Percentiles rank a stretch among this genome's conserved stretches.
These are phyloP conservation scores for Breynia disticha DNA, from an alignment of 441 rosid genomes.

Conservation along the genomic window DNA sequence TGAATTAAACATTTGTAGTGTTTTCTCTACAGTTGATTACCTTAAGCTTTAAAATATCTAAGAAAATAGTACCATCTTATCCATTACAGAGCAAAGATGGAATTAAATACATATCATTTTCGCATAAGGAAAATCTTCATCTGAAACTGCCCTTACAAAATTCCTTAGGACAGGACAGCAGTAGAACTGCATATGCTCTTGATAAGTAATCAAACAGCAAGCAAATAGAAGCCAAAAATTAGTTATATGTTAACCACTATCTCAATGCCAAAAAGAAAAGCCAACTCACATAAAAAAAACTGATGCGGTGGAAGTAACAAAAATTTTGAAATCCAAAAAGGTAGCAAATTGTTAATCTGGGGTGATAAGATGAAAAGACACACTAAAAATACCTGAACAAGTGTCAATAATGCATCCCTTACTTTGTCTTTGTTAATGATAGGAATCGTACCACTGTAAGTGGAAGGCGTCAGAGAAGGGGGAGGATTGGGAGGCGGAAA, in stretches of 20 bases:
- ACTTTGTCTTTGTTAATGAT: slow-evolving; percentile 48
- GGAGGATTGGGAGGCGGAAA: slow-evolving; percentile 71
- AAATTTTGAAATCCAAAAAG: background rate
- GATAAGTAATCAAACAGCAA: no score
- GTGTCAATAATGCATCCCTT: slow-evolving; percentile 49
- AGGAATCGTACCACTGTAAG: slow-evolving; percentile 18
- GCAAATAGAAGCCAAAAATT: no score
- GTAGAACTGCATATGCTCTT: no score
- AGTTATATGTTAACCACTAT: no score
- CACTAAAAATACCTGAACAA: slow-evolving; percentile 41
- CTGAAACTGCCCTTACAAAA: no score
- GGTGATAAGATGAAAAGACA: background rate
- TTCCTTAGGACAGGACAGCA: no score
- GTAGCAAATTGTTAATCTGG: background rate
- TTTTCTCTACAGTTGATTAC: background rate
- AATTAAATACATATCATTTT: no score
- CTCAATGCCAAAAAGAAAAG: background rate
- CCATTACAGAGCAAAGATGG: no score
- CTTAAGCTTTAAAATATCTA: background rate
- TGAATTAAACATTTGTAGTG: background rate
- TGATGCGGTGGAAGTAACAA: background rate
- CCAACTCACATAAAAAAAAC: background rate
- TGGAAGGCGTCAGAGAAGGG: slow-evolving; percentile 46
- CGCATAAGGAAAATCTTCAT: no score
- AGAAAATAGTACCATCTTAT: background rate